A percentile compares a stretch with the other conserved stretches of the same genome.
These are phyloP conservation scores for Fonsecaea monophora DNA, from an alignment of 2,329 filamentous ascomycete species.

Conservation along the genomic window DNA sequence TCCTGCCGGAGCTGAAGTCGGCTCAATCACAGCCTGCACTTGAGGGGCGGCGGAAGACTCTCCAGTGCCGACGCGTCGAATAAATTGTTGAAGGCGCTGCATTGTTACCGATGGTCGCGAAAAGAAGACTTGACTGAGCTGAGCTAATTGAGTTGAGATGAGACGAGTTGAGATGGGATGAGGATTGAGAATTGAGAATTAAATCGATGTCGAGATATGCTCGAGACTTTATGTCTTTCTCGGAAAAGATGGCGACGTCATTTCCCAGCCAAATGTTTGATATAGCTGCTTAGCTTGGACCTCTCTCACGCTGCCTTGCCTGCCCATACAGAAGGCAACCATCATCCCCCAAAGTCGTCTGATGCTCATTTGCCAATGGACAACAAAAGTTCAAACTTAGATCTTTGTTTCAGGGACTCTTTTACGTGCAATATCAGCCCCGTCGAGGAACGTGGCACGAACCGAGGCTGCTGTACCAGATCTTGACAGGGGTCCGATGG, in stretches of 20 bases:
- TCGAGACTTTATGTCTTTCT: slow-evolving; percentile 6
- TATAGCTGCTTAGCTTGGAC: slow-evolving; percentile 12
- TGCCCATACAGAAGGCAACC: slow-evolving; percentile 17
- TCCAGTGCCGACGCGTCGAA: slow-evolving; percentile 12
- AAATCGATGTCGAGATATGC: slow-evolving; percentile 6
- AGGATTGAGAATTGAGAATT: background rate
- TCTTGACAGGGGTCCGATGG: slow-evolving; percentile 8
- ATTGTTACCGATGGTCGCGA: slow-evolving; percentile 15
- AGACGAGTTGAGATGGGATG: background rate
- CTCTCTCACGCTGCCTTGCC: background rate
- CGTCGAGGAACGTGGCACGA: slow-evolving; percentile 28
- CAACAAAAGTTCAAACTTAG: background rate
- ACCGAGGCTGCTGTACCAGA: slow-evolving; percentile 23
- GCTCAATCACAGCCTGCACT: slow-evolving; percentile 23
- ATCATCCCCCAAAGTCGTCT: slow-evolving; percentile 27
- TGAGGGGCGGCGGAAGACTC: slow-evolving; percentile 9
- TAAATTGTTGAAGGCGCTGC: slow-evolving; percentile 17
- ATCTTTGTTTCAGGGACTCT: slow-evolving; percentile 9
- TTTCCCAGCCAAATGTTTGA: slow-evolving; percentile 1
- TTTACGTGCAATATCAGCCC: slow-evolving; percentile 2
- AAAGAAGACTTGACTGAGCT: background rate
- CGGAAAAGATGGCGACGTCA: slow-evolving; percentile 13
- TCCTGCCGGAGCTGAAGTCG: slow-evolving; percentile 10
- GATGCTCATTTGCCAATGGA: slow-evolving; percentile 25
- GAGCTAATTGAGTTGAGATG: background rate